Evolutionary conservation across 345 rosid genomes (phyloP), one percentile per base, ranked within the genome.

Genomic region (Aquilaria malaccensis): DNA sequence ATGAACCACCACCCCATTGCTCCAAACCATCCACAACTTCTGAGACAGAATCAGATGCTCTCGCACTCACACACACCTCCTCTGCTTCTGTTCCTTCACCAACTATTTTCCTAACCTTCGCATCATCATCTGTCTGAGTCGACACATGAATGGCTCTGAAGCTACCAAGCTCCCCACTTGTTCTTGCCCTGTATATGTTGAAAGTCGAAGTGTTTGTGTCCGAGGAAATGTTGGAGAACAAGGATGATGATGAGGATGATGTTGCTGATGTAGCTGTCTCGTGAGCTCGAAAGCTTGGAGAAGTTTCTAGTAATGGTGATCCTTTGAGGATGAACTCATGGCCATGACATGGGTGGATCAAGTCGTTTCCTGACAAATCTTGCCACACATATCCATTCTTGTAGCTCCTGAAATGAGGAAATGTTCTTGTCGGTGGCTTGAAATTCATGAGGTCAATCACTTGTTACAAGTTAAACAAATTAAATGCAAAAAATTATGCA

Each of bases 321-420:
- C 89, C 94, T 65, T 86, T 84, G 72, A 86, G 87, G 58, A 86
- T 68, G 76, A 78, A 86, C 51, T 86, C 89, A 15, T 64, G 70
- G 50, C 85, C 87, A 60, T 80, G 78, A 15, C 75, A 76, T 13
- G 94, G 87, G 69, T 75, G 58, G 33, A 86, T 80, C 55, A 75
- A 65, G 63, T 86, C 87, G 46, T 75, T 69, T 67, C 80, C 85
- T 0, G 83, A 51, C 33, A 86, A 71, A 63, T 86, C 94, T 68
- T 84, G 87, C 89, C 94, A 86, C 56, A 86, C 87, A 67, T 69
- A 86, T 45, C 86, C 87, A 47, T 75, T 84, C 65, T 70, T 84
- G 80, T 75, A 82, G 67, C 75, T 78, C 84, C 89, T 83, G 72
- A 30, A 46, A 45, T 45, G 13, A 56, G 43, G 7, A 37, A 37